phyloP scores from a whole-genome alignment of 2,329 filamentous ascomycete species.

The Epichloe aotearoae region DNA sequence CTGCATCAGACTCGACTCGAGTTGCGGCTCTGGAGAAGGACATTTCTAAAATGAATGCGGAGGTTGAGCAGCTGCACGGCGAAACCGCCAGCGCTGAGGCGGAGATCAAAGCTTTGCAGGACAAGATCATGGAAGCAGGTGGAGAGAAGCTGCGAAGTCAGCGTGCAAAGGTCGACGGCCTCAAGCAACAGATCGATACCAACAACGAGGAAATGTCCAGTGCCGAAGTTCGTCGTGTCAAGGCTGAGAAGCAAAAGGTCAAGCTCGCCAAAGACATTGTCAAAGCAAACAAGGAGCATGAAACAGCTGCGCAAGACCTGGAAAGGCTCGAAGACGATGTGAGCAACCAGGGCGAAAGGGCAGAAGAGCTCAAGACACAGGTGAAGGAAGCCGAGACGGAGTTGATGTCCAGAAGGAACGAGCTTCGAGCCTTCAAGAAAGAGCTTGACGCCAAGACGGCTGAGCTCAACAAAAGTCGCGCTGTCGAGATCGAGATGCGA shows the following conservation, averaged over 20 bases:
- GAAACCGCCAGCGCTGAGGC: constrained; percentile 85
- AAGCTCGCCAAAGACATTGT: constrained; percentile 77
- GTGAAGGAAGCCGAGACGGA: constrained; percentile 75
- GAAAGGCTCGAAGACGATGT: constrained; percentile 70
- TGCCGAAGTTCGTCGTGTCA: constrained; percentile 77
- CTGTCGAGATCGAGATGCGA: constrained; percentile 91
- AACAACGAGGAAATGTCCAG: constrained; percentile 72
- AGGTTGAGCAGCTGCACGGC: constrained; percentile 64
- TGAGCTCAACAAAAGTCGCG: constrained; percentile 79
- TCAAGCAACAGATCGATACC: constrained; percentile 74
- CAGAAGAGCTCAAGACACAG: constrained; percentile 56
- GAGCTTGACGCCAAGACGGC: constrained; percentile 77
- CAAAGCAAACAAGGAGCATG: constrained; percentile 69
- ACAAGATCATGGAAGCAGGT: constrained; percentile 97
- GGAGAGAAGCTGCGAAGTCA: constrained; percentile 85
- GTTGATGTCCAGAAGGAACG: constrained; percentile 65
- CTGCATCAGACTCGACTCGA: constrained; percentile 65
- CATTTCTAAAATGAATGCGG: constrained; percentile 59
- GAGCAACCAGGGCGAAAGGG: constrained; percentile 60
- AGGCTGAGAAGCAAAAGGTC: constrained; percentile 76
- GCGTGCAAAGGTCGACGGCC: constrained; percentile 76
- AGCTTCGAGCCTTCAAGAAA: constrained; percentile 64
- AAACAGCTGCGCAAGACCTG: constrained; percentile 56
- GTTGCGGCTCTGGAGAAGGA: constrained; percentile 63
- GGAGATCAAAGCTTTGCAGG: constrained; percentile 84